Percentiles rank a stretch among this genome's conserved stretches.
Conservation (phyloP, 495 filamentous ascomycete species). For the Neurospora sp. region DNA sequence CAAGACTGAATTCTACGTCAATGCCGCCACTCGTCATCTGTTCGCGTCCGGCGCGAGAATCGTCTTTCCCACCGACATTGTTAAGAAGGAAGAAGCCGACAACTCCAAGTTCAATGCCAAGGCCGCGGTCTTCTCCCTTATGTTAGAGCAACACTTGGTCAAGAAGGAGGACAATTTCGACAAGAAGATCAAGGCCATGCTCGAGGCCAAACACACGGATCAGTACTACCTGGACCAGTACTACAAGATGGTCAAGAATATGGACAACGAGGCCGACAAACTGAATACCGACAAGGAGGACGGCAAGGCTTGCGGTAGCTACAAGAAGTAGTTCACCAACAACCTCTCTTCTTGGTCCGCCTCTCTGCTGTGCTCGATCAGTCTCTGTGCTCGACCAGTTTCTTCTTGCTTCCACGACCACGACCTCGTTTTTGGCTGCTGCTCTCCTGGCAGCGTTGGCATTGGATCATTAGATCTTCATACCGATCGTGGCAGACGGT, state of each 20-base stretch:
- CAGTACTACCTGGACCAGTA: not conserved
- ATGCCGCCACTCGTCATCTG: not conserved
- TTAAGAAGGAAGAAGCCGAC: not conserved
- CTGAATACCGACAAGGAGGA: not conserved
- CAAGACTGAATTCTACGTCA: not conserved
- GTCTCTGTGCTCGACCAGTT: not conserved
- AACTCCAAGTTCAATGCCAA: not conserved
- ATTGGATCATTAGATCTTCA: not conserved
- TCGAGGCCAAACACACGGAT: not conserved
- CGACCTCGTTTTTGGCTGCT: not conserved
- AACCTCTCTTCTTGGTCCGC: not conserved
- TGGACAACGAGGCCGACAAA: not conserved
- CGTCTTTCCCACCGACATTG: not conserved
- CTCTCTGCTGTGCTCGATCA: not conserved
- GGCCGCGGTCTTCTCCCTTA: not conserved
- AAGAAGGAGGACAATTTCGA: not conserved
- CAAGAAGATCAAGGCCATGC: not conserved
- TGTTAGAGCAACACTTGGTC: not conserved
- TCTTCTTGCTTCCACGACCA: not conserved
- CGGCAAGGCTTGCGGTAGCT: not conserved
- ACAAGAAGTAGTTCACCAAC: not conserved
- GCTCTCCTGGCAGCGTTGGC: not conserved
- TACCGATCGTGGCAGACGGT: not conserved
- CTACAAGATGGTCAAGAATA: not conserved
- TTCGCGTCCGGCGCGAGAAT: not conserved